Conservation (phyloP, 305 asterid genomes). For the Fraxinus nigra region DNA sequence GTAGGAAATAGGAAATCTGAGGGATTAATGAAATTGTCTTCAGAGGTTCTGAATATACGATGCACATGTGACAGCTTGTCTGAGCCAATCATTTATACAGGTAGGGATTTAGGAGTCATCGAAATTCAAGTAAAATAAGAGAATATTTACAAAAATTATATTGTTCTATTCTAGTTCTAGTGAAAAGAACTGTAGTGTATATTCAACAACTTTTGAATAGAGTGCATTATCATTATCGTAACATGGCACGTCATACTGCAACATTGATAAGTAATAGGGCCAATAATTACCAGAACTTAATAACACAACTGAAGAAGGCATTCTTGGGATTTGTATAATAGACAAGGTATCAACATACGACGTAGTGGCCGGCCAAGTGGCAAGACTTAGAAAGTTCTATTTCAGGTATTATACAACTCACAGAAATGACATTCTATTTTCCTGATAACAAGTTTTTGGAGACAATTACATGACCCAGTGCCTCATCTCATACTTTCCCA, state of each 20-base stretch:
- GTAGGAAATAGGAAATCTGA: neutral
- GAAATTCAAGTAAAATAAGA: neutral
- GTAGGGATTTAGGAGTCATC: neutral
- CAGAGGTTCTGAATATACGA: neutral
- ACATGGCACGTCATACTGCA: neutral
- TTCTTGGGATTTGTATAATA: neutral
- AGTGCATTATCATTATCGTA: neutral
- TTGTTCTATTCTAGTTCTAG: neutral
- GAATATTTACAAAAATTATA: neutral
- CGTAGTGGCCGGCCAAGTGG: neutral
- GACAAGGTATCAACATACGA: neutral
- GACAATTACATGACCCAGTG: neutral
- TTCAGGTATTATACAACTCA: neutral
- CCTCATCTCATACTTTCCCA: neutral
- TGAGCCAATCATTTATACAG: neutral
- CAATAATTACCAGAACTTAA: neutral
- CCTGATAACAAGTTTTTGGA: neutral
- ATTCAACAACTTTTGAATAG: neutral
- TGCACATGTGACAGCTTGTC: neutral
- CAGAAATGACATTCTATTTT: neutral
- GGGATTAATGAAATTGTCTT: neutral
- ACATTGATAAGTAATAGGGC: neutral
- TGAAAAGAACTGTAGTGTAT: neutral
- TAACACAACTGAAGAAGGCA: neutral
- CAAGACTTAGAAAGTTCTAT: neutral